Evolutionary conservation across 495 filamentous ascomycete genomes (phyloP).

Genomic region (Annulohypoxylon maeteangense): DNA sequence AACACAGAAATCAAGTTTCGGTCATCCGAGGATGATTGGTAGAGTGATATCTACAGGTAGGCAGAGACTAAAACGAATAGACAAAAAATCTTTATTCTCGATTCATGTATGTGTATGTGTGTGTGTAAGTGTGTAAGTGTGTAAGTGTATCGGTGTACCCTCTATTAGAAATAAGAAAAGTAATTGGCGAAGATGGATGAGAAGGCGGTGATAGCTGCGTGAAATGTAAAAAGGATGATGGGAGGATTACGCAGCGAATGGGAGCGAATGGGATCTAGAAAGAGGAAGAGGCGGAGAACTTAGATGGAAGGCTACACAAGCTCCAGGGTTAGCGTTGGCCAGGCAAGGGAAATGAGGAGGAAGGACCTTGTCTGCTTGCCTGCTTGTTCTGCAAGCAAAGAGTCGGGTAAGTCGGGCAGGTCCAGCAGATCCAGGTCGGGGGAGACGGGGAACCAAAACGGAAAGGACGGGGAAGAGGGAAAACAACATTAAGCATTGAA

Average conservation of each 20-base stretch:
- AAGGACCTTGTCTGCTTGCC: neutral
- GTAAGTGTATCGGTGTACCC: slow-evolving; percentile 3
- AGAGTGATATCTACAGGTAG: slow-evolving; percentile 11
- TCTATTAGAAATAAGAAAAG: slow-evolving; percentile 7
- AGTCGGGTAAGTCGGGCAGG: slow-evolving; percentile 20
- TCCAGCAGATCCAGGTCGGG: slow-evolving; percentile 4
- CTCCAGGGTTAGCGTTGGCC: slow-evolving; percentile 11
- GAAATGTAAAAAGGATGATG: slow-evolving; percentile 26
- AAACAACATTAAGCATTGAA: neutral
- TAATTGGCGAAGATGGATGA: slow-evolving; percentile 11
- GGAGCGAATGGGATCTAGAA: slow-evolving; percentile 5
- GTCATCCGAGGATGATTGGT: slow-evolving; percentile 13
- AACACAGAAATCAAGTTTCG: slow-evolving; percentile 32
- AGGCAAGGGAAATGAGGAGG: slow-evolving; percentile 9
- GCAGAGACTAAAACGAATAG: slow-evolving; percentile 5
- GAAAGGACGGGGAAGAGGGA: neutral
- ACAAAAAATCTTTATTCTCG: slow-evolving; percentile 10
- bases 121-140: neutral
- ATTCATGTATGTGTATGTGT: slow-evolving; percentile 1
- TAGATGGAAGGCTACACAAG: slow-evolving; percentile 20
- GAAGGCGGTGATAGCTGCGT: slow-evolving; percentile 11
- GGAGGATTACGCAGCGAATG: slow-evolving; percentile 33
- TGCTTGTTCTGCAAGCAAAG: neutral
- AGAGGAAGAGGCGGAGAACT: slow-evolving; percentile 21
- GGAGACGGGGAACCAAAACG: slow-evolving; percentile 5